Percentiles rank a stretch among this genome's conserved stretches.
Evolutionary conservation across 2,329 filamentous ascomycete species (phyloP).

Genomic region (Fusarium brevicatenulatum): DNA sequence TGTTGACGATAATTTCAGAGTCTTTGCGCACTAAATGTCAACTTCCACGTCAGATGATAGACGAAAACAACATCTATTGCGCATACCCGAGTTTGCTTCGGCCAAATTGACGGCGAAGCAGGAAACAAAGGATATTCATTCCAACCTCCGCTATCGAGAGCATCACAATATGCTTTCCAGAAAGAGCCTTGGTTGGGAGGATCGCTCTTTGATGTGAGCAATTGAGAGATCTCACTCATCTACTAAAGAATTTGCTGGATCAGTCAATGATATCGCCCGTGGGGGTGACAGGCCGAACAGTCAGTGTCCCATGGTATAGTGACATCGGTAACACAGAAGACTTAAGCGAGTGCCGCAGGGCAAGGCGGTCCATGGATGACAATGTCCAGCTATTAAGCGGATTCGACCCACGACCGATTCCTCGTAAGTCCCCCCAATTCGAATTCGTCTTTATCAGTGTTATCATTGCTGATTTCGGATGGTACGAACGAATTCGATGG

Average conservation of each 20-base stretch:
- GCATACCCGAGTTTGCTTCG: no score
- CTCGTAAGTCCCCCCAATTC: no score
- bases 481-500: no score
- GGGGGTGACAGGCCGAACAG: rapidly evolving
- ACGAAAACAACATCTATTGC: rapidly evolving
- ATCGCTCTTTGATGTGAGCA: rapidly evolving
- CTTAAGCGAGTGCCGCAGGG: no score
- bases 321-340: not conserved
- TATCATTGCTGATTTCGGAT: no score
- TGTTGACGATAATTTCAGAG: rapidly evolving
- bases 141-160: rapidly evolving
- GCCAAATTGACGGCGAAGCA: rapidly evolving
- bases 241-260: not conserved
- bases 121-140: rapidly evolving
- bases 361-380: no score
- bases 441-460: no score
- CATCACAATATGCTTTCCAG: rapidly evolving
- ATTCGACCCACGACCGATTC: no score
- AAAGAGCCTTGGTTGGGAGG: rapidly evolving
- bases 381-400: no score
- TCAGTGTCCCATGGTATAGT: no score
- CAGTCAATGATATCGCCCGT: no score
- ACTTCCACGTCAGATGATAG: rapidly evolving
- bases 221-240: rapidly evolving
- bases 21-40: rapidly evolving